Conservation (phyloP, 345 rosid species). For the Limnanthes douglasii region DNA sequence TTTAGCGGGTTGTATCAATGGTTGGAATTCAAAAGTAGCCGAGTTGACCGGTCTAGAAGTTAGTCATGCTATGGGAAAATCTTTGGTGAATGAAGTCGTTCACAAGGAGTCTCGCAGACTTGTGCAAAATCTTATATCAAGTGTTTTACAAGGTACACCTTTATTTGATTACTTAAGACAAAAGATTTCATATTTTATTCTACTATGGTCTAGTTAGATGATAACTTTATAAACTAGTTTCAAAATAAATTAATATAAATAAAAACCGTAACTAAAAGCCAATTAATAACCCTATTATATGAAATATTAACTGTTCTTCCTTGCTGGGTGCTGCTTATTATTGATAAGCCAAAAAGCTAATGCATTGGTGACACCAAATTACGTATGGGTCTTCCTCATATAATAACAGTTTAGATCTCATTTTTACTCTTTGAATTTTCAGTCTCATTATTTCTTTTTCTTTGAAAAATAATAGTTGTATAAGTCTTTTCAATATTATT, state of each 20-base stretch:
- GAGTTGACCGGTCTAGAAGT: conserved; percentile 58
- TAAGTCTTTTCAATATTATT: conserved; percentile 12
- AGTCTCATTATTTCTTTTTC: too few relatives aligned
- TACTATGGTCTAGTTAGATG: not conserved
- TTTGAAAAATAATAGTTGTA: not conserved
- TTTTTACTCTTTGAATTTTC: too few relatives aligned
- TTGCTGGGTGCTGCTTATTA: too few relatives aligned
- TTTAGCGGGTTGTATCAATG: conserved; percentile 54
- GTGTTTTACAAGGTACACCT: conserved; percentile 53
- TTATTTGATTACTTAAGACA: not conserved
- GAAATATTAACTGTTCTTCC: too few relatives aligned
- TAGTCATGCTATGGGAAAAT: conserved; percentile 58
- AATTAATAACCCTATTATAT: too few relatives aligned
- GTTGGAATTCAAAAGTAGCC: conserved; percentile 67
- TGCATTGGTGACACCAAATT: too few relatives aligned
- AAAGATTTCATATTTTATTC: not conserved
- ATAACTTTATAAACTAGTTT: not conserved
- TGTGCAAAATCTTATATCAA: conserved; percentile 31
- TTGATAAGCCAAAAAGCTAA: too few relatives aligned
- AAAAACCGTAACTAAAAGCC: too few relatives aligned
- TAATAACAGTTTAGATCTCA: too few relatives aligned
- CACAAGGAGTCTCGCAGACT: conserved; percentile 35
- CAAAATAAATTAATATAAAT: not conserved
- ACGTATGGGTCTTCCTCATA: too few relatives aligned
- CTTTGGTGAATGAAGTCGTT: conserved; percentile 47